A percentile compares a stretch with the other conserved stretches of the same genome.
Evolutionary conservation across 225 moss, liverwort and hornwort genomes (phyloP).

Genomic region (Polytrichum formosum): DNA sequence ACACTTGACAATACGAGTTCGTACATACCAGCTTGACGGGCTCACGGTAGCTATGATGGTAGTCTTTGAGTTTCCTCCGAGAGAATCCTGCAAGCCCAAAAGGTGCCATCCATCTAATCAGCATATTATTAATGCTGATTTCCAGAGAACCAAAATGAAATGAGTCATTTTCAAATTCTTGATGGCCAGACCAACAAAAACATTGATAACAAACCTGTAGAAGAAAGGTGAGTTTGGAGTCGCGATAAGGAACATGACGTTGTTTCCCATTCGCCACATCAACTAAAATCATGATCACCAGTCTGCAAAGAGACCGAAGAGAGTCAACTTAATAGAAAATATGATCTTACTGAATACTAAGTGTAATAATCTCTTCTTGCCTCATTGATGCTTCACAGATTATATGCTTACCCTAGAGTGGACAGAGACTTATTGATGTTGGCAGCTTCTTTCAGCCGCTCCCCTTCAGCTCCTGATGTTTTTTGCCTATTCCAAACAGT

Average conservation of each 20-base stretch:
- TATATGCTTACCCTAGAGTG: slow-evolving; percentile 56
- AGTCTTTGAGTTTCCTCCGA: slow-evolving; percentile 67
- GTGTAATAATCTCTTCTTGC: too few species aligned
- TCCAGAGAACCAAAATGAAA: too few species aligned
- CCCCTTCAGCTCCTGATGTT: slow-evolving; percentile 78
- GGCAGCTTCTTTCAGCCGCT: slow-evolving; percentile 79
- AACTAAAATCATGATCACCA: slow-evolving; percentile 82
- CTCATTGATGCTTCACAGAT: too few species aligned
- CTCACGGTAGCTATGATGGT: slow-evolving; percentile 65
- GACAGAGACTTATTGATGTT: slow-evolving; percentile 88
- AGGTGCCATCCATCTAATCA: neutral
- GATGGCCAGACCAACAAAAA: neutral
- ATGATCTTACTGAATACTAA: too few species aligned
- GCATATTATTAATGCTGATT: too few species aligned
- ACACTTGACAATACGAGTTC: neutral
- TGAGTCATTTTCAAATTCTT: too few species aligned
- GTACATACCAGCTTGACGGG: slow-evolving; percentile 46
- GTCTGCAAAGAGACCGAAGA: slow-evolving; percentile 26
- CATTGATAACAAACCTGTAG: slow-evolving; percentile 46
- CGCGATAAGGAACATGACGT: slow-evolving; percentile 83
- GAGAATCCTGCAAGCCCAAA: slow-evolving; percentile 40
- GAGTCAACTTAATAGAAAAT: too few species aligned
- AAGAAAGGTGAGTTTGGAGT: slow-evolving; percentile 82
- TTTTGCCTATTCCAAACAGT: slow-evolving; percentile 43
- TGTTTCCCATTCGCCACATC: slow-evolving; percentile 84